Base-by-base conservation (phyloP, 2,329 filamentous ascomycete genomes). In the Apiospora koreana region DNA sequence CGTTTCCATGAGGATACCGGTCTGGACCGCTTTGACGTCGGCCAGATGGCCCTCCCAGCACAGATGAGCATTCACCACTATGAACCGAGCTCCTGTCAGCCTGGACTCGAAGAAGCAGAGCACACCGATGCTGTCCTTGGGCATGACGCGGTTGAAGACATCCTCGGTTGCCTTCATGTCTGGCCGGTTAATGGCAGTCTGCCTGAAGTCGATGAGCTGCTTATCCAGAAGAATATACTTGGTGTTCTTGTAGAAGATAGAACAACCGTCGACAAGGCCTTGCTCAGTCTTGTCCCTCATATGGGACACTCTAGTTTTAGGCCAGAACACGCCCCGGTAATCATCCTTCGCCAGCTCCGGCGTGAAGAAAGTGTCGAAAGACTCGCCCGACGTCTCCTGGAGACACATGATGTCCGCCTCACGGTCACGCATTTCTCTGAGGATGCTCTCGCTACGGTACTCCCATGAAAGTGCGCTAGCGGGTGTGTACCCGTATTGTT, bases 151-250 rank as follows among this genome's bases (percentile, higher is more conserved):
- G 80, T 99, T 99, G 87, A 97, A 98, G 70, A 98, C 95, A 77
- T 99, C 96, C 79, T 97, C 94, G 77, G 97, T 94, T 70, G 95
- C 94, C 83, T 98, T 98, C 90, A 98, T 97, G 79, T 98, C 96
- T 2, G 95, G 94, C 74, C 96, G 88, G 79, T 97, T 96, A 81
- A 99, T 97, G 74, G 95, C 95, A 70, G 94, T 93, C 71, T 94
- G 92, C 46, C 93, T 92, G 79, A 98, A 97, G 81, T 98, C 94
- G 77, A 99, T 92, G 73, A 97, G 85, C 78, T 97, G 93, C 84
- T 98, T 98, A 83, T 98, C 95, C 31, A 99, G 88, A 71, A 97
- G 84, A 71, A 98, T 93, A 82, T 93, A 98, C 84, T 98, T 98
- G 87, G 91, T 95, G 79, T 91, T 91, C 84, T 97, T 98, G 87